Evolutionary conservation across 306 rosid genomes (phyloP), one percentile per base, ranked within the genome.

Genomic region (Prunus persica): DNA sequence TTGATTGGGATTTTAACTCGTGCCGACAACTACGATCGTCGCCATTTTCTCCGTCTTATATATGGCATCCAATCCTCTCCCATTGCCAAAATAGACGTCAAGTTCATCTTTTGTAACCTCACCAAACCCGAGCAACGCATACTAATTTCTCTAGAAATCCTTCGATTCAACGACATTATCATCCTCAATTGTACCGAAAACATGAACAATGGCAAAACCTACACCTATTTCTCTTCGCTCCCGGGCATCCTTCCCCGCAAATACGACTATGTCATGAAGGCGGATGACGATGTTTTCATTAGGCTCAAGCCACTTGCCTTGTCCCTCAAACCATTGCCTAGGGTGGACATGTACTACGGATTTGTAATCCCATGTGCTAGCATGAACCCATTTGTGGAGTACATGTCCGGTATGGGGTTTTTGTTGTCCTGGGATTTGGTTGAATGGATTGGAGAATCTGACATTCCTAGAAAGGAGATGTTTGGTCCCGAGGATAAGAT

Each of bases 401-500:
- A 80, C 65, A 72, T 80, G 82, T 80, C 82, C 1, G 77, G 82
- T n/a, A 84, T 80, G 84, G 71, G 84, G 13, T 80, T 71, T 66
- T 34, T 84, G 87, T 5, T 80, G 65, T 80, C 80, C 9, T 80
- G 84, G 87, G 87, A 84, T 70, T 50, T 80, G 71, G 82, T 84
- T 54, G 80, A 76, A 43, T 76, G 84, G 84, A 84, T 84, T 16
- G 68, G 67, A 14, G 38, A 22, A 10, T 84, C 74, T 6, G 18
- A 73, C 1, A 80, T 80, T 18, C 73, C 79, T 1, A 56, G 12
- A 32, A 46, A 18, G 16, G 22, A 67, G 8, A n/a, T 47, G 45
- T 22, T 71, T 3, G 84, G 84, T 8, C 84, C 82, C 2, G 84
- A 84, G 75, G 82, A 80, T 72, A 80, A 74, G 75, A 2, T 73